Base-by-base conservation (phyloP, 495 filamentous ascomycete species). In the Bombardia bombarda region DNA sequence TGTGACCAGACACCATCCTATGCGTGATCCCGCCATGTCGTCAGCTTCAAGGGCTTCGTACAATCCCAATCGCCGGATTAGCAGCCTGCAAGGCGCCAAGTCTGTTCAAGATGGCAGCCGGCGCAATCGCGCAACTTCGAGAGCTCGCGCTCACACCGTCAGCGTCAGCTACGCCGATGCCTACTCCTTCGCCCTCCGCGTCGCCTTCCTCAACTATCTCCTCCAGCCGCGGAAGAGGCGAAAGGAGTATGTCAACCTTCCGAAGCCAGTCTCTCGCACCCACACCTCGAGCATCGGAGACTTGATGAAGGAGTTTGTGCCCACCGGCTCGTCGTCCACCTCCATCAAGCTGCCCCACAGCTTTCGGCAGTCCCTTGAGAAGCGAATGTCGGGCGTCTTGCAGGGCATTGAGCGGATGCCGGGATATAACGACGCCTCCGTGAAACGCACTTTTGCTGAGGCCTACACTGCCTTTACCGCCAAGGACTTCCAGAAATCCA, bases 361-460 rank as follows among this genome's bases (percentile, higher is more conserved):
- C 43, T 74, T 74, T 55, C 67, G 84, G 74, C 14, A 86, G 81
- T 66, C 87, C 72, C 68, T 89, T 72, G 45, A 81, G 73, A 63
- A 85, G 89, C 59, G 93, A 79, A 43, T 75, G 82, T 73, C 71
- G 67, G 79, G 89, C 79, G 75, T 99, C 79, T 61, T 83, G 74
- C 55, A 87, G 87, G 74, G 74, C 69, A 46, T 63, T 49, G 61
- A 74, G 59, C 59, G 38, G 38, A 58, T 87, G 67, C 71, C 80
- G 65, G 93, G 93, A 56, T 99, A 85, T 60, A 83, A 84, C 49
- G 93, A 99, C 68, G 69, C 84, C 20, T 65, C 68, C 13, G 82
- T 99, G 40, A 95, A 96, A 63, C 78, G 92, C 41, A 93, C 87
- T 0, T 96, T 99, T 64, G 93, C 87, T 20, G 85, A 81, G 24